Conservation (phyloP, 495 filamentous ascomycete genomes). For the Lepraria neglecta region DNA sequence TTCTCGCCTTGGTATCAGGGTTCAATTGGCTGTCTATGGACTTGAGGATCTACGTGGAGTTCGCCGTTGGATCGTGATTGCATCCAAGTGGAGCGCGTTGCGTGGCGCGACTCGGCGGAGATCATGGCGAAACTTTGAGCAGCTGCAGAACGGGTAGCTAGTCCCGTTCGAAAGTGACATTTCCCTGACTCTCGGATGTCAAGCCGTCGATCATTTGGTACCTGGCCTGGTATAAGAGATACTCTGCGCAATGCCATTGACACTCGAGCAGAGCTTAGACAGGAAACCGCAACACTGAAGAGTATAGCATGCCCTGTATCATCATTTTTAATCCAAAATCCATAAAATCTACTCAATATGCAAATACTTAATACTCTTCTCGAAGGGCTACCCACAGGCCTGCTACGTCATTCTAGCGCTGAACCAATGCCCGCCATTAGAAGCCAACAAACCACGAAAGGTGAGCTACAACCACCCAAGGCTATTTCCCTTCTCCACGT, state of each 20-base stretch:
- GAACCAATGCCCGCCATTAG: neutral
- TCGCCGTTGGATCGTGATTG: neutral
- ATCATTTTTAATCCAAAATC: too few relatives aligned
- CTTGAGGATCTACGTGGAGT: neutral
- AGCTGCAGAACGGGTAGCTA: neutral
- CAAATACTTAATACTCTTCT: too few relatives aligned
- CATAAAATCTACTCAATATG: too few relatives aligned
- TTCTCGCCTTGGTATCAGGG: neutral
- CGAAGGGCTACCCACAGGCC: too few relatives aligned
- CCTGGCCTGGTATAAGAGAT: neutral
- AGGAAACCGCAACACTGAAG: too few relatives aligned
- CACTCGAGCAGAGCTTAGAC: too few relatives aligned
- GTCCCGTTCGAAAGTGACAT: neutral
- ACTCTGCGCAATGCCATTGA: neutral
- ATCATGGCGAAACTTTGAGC: neutral
- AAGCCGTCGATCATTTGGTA: neutral
- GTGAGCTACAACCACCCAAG: neutral
- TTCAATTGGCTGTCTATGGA: neutral
- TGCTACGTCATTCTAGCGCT: too few relatives aligned
- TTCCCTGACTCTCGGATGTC: neutral
- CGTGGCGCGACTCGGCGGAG: neutral
- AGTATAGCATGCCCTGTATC: too few relatives aligned
- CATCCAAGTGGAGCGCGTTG: constrained; percentile 1
- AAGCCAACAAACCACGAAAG: constrained; percentile 11
- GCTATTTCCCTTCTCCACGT: neutral